A percentile compares a stretch with the other conserved stretches of the same genome.
These are phyloP conservation scores for Lecanosticta acicola DNA, from an alignment of 2,329 filamentous ascomycete genomes.

Conservation along the genomic window DNA sequence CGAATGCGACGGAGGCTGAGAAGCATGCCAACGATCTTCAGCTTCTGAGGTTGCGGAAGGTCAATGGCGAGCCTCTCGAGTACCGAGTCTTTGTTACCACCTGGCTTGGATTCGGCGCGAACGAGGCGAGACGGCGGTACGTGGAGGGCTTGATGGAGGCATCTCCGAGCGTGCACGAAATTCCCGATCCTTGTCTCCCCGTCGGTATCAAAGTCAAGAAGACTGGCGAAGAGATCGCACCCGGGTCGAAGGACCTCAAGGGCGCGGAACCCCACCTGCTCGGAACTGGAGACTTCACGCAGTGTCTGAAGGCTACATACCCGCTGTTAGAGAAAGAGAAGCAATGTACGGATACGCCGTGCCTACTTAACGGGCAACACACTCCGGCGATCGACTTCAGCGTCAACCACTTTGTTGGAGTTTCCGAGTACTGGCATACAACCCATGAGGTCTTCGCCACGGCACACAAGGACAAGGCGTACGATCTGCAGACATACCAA, in stretches of 20 bases:
- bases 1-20: slow-evolving; percentile 81
- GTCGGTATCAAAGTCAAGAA: slow-evolving; percentile 66
- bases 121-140: slow-evolving; percentile 81
- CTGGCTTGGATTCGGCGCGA: slow-evolving; percentile 96
- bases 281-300: slow-evolving; percentile 80
- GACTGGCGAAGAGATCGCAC: slow-evolving; percentile 57
- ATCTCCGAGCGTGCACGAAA: slow-evolving; percentile 61
- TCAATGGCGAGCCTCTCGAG: slow-evolving; percentile 72
- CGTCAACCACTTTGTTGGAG: slow-evolving; percentile 94
- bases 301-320: slow-evolving; percentile 75
- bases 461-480: slow-evolving; percentile 69
- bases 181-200: slow-evolving; percentile 89
- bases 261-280: slow-evolving; percentile 54
- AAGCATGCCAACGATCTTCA: slow-evolving; percentile 89
- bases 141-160: slow-evolving; percentile 68
- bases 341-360: slow-evolving; percentile 75
- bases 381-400: slow-evolving; percentile 95
- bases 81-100: slow-evolving; percentile 92
- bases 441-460: slow-evolving; percentile 88
- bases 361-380: slow-evolving; percentile 83
- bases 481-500: slow-evolving; percentile 88
- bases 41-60: slow-evolving; percentile 72
- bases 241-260: slow-evolving; percentile 39
- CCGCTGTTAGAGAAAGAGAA: slow-evolving; percentile 86
- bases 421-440: slow-evolving; percentile 98